Conservation (phyloP, 1,284 basidiomycete genomes). For the Leccinum glutinopallens region DNA sequence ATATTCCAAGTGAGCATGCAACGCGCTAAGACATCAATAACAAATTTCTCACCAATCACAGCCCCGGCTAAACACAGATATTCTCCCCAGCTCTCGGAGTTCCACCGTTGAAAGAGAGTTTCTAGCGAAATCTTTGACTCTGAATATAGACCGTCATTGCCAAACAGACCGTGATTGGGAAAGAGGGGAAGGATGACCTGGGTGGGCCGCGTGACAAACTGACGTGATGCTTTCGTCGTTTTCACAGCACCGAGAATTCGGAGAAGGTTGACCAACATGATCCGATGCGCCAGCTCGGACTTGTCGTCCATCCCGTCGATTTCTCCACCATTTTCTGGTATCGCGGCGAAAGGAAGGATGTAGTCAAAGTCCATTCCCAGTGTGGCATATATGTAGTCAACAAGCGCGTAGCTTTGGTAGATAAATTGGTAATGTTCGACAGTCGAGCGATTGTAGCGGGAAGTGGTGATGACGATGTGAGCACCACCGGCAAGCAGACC, state of each 20-base stretch:
- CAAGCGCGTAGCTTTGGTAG: conserved; percentile 86
- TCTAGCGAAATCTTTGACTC: conserved; percentile 99
- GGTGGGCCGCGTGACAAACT: conserved; percentile 96
- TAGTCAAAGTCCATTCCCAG: conserved; percentile 93
- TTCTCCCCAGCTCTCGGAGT: conserved; percentile 98
- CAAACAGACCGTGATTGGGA: conserved; percentile 97
- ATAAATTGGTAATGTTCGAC: conserved; percentile 99
- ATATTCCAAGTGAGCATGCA: conserved; percentile 20
- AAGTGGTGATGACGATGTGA: conserved; percentile 96
- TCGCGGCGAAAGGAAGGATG: conserved; percentile 96
- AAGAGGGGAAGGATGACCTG: conserved; percentile 97
- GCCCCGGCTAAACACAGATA: conserved; percentile 98
- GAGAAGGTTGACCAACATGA: conserved; percentile 72
- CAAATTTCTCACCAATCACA: conserved; percentile 75
- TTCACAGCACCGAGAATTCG: conserved; percentile 97
- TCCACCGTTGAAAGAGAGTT: conserved; percentile 95
- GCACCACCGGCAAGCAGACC: conserved; percentile 95
- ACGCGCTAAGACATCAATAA: neutral
- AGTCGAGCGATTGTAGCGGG: conserved; percentile 89
- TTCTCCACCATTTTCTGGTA: conserved; percentile 97
- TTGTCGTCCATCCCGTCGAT: conserved; percentile 97
- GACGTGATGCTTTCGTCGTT: conserved; percentile 94
- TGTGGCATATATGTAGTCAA: conserved; percentile 87
- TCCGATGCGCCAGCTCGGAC: conserved; percentile 96
- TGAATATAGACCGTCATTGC: conserved; percentile 96